A percentile compares a stretch with the other conserved stretches of the same genome.
These are phyloP conservation scores for Zygosaccharomyces bisporus DNA, from an alignment of 805 yeast species.

Conservation along the genomic window DNA sequence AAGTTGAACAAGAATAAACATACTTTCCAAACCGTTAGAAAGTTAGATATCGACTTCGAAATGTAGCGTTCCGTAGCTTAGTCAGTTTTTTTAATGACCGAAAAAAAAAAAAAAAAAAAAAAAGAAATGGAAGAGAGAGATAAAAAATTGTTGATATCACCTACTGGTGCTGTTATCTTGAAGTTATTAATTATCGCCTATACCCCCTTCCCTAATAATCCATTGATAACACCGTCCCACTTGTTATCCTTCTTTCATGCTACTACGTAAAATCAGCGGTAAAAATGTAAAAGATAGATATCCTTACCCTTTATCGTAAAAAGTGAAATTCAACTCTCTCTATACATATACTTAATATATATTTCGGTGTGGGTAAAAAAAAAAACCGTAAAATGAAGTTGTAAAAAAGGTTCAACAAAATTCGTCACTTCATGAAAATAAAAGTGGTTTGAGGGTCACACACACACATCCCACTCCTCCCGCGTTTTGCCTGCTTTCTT, in stretches of 20 bases:
- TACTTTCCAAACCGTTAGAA: slow-evolving; percentile 24
- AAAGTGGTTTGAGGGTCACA: slow-evolving; percentile 2
- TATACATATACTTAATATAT: neutral
- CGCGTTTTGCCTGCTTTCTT: neutral
- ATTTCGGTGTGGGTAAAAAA: slow-evolving; percentile 1
- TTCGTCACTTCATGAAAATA: slow-evolving; percentile 8
- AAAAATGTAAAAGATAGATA: too few relatives aligned
- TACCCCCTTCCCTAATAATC: too few relatives aligned
- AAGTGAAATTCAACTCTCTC: slow-evolving; percentile 1
- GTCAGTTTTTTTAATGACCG: too few relatives aligned
- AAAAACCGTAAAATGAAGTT: neutral
- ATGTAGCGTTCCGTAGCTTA: too few relatives aligned
- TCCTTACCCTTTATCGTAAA: neutral
- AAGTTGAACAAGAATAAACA: slow-evolving; percentile 25
- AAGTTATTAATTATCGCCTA: too few relatives aligned
- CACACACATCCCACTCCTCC: neutral
- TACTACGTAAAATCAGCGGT: too few relatives aligned
- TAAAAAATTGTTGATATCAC: too few relatives aligned
- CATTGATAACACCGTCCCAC: too few relatives aligned
- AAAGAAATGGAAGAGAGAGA: too few relatives aligned
- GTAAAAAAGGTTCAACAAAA: neutral
- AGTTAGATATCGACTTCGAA: slow-evolving; percentile 26
- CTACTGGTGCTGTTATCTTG: too few relatives aligned
- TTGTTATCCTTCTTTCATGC: too few relatives aligned
- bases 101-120: too few relatives aligned